Base-by-base conservation (phyloP, 768 basidiomycete species). In the Naganishia vaughanmartiniae region DNA sequence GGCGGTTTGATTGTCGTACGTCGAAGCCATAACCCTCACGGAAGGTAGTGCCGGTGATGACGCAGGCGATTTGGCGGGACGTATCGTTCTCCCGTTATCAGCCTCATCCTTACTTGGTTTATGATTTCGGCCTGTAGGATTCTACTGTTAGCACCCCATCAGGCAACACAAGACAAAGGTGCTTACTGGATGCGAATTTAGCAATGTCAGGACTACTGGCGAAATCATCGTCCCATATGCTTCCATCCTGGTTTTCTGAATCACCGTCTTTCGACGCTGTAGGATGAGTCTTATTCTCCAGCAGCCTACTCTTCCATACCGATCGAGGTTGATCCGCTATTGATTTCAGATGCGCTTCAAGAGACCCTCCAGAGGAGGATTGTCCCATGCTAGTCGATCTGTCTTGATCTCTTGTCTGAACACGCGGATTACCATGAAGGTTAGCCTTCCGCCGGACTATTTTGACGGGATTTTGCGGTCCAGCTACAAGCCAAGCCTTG, bases 181-280 rank as follows among this genome's bases (percentile, higher is more conserved):
- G 67, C 75, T 66, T 73, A 85, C 87, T 88, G 83, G 60, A 58
- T 89, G 90, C 34, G 94, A 80, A 80, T 93, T 95, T 10, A 89
- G 87, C 66, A 91, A 87, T 0, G 92, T 92, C 39, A 93, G 93
- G 0, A 90, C 92, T 74, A 19, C 92, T 92, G 78, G 93, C 92
- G 74, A 99, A 99, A 77, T 99, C 96, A 73, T 93, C 92, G 76
- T 99, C 96, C 96, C 96, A 99, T 73, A 93, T 95, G 78, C 96
- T 93, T 0, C 68, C 74, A n/a, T 73, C 73, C 6, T 67, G 60
- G 15, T 75, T 72, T 55, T 70, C 74, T 15, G 74, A 51, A 21
- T 11, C 42, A 65, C 30, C 30, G 15, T 15, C 56, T 31, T 51
- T 48, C 19, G 28, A 19, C 17, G 28, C 46, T 39, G 39, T 26